Percentiles rank a stretch among this genome's conserved stretches.
These are phyloP conservation scores for Cryptococcus hybrid DNA, from an alignment of 1,284 basidiomycete species.

Conservation along the genomic window DNA sequence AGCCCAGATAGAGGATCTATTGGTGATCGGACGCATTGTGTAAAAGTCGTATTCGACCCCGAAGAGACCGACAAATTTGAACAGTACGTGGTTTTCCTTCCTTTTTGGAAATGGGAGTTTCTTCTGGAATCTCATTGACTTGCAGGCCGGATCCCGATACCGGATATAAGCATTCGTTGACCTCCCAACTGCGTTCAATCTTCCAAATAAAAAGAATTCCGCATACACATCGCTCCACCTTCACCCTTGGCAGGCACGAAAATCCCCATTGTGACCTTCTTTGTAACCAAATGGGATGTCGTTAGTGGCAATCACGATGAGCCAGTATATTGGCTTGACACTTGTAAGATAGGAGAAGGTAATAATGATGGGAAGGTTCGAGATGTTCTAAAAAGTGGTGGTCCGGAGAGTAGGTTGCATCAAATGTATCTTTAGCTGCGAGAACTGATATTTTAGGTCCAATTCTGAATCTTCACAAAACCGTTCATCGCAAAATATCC, in stretches of 20 bases:
- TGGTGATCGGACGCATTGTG: constrained; percentile 25
- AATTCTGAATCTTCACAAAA: constrained; percentile 13
- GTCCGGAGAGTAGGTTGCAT: constrained; percentile 29
- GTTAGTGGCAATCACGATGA: too few relatives aligned
- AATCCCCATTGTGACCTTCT: too few relatives aligned
- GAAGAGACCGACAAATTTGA: constrained; percentile 28
- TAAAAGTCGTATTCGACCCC: constrained; percentile 26
- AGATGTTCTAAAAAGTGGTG: constrained; percentile 36
- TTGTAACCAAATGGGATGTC: too few relatives aligned
- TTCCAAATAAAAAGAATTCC: too few relatives aligned
- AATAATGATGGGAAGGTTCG: constrained; percentile 12
- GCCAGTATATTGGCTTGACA: too few relatives aligned
- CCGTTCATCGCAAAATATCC: not conserved
- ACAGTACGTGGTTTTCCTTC: constrained; percentile 11
- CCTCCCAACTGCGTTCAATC: too few relatives aligned
- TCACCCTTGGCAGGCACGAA: too few relatives aligned
- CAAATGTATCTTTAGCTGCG: not conserved
- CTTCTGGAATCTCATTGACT: too few relatives aligned
- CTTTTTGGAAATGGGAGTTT: too few relatives aligned
- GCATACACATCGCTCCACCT: too few relatives aligned
- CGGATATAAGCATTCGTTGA: too few relatives aligned
- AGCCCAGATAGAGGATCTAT: constrained; percentile 12
- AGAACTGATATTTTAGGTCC: constrained; percentile 2
- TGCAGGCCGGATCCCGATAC: too few relatives aligned
- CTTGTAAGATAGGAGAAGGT: constrained; percentile 12